Percentiles rank a stretch among this genome's conserved stretches.
Evolutionary conservation across 2,329 filamentous ascomycete species (phyloP).

Genomic region (Stachybotrys chartarum): DNA sequence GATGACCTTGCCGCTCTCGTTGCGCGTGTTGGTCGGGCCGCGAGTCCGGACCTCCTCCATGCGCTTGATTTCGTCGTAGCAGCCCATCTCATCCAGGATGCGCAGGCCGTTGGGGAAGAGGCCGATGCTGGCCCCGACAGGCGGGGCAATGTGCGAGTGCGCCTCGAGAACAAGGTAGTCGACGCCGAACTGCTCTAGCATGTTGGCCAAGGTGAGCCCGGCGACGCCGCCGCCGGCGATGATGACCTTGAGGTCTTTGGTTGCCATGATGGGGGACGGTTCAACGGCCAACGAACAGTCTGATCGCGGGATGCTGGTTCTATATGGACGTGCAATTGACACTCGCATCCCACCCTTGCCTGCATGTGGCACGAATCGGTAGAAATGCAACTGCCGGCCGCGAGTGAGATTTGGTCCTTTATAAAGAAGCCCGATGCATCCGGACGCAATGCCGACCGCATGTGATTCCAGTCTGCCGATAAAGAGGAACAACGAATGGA

Average conservation of each 20-base stretch:
- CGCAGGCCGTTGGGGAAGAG: slow-evolving; percentile 33
- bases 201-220: slow-evolving; percentile 25
- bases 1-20: not conserved
- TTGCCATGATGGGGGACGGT: too few species aligned
- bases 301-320: too few species aligned
- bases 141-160: slow-evolving; percentile 31
- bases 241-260: slow-evolving; percentile 2
- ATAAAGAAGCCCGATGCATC: too few species aligned
- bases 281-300: too few species aligned
- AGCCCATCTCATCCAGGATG: slow-evolving; percentile 40
- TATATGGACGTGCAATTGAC: too few species aligned
- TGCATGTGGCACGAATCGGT: too few species aligned
- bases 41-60: not conserved
- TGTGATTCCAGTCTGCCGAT: too few species aligned
- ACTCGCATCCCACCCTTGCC: too few species aligned
- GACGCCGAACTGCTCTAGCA: slow-evolving; percentile 35
- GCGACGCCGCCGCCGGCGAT: slow-evolving; percentile 43
- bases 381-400: too few species aligned
- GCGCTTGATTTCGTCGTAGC: slow-evolving; percentile 13
- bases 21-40: not conserved
- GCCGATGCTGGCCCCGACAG: slow-evolving; percentile 40
- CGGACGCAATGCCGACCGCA: too few species aligned
- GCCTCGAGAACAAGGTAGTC: slow-evolving; percentile 43
- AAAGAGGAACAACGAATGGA: too few species aligned
- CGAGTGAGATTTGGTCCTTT: too few species aligned